These are phyloP conservation scores for Alternaria burnsii DNA, from an alignment of 2,329 filamentous ascomycete genomes.

Conservation along the genomic window DNA sequence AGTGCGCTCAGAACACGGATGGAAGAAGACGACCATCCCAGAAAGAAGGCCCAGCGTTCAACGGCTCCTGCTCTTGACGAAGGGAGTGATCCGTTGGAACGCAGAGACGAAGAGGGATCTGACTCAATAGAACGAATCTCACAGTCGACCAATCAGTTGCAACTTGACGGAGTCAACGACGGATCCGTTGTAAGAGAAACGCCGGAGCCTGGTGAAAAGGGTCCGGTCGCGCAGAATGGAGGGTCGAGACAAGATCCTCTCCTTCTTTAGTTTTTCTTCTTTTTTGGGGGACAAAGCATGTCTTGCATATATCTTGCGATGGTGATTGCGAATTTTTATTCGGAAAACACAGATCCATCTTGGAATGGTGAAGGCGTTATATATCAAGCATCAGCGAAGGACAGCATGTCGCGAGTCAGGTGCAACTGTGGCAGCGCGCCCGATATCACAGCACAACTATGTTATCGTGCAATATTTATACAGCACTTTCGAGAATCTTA, in stretches of 20 bases:
- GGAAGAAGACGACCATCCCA: conserved; percentile 3
- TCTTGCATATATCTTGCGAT: not conserved
- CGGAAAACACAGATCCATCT: not conserved
- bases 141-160: conserved; percentile 15
- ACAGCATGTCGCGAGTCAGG: not conserved
- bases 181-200: conserved; percentile 14
- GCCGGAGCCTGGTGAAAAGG: conserved; percentile 11
- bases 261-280: not conserved
- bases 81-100: not conserved
- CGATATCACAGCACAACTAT: not conserved
- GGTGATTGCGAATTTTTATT: not conserved
- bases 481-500: conserved; percentile 42
- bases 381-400: not conserved
- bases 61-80: not conserved
- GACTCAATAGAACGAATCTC: conserved; percentile 18
- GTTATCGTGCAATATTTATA: conserved; percentile 26
- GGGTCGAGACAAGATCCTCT: not conserved
- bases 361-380: conserved; percentile 15
- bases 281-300: not conserved
- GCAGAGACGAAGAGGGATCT: not conserved
- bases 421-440: not conserved
- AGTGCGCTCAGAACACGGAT: not conserved
- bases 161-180: conserved; percentile 3
- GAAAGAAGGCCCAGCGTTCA: not conserved
- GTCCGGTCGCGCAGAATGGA: conserved; percentile 65